Evolutionary conservation across 2,329 filamentous ascomycete genomes (phyloP).

Genomic region (Lojkania enalia): DNA sequence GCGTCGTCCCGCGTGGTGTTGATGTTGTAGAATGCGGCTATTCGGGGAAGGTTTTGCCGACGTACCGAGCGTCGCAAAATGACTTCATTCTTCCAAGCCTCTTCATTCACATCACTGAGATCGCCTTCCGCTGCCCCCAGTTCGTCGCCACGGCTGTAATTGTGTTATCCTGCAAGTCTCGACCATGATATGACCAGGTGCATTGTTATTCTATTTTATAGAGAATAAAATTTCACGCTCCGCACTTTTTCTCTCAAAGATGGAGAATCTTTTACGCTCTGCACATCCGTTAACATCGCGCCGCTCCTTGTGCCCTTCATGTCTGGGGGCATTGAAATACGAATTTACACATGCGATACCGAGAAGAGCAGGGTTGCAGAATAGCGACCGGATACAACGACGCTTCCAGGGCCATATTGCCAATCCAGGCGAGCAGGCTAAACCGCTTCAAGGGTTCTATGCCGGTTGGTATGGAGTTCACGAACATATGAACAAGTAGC

Average conservation of each 20-base stretch:
- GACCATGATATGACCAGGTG: slow-evolving; percentile 2
- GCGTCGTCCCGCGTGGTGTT: slow-evolving; percentile 31
- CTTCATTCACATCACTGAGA: slow-evolving; percentile 17
- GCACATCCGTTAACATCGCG: slow-evolving; percentile 24
- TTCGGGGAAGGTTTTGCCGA: slow-evolving; percentile 29
- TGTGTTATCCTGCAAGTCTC: not conserved
- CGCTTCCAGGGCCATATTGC: slow-evolving; percentile 43
- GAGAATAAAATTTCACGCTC: not conserved
- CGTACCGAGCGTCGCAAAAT: slow-evolving; percentile 31
- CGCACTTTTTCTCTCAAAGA: slow-evolving; percentile 3
- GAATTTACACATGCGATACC: slow-evolving; percentile 2
- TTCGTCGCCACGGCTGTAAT: not conserved
- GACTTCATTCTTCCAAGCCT: slow-evolving; percentile 31
- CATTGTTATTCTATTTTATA: not conserved
- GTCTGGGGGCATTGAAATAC: slow-evolving; percentile 21
- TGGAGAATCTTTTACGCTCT: slow-evolving; percentile 21
- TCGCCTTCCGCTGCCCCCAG: slow-evolving; percentile 4
- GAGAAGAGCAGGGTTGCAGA: slow-evolving; percentile 33
- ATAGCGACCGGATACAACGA: slow-evolving; percentile 39
- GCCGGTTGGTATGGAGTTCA: slow-evolving; percentile 25
- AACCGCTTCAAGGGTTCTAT: slow-evolving; percentile 45
- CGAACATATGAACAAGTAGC: not conserved
- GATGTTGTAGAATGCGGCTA: slow-evolving; percentile 16
- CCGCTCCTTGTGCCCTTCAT: slow-evolving; percentile 30
- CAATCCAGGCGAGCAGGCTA: slow-evolving; percentile 42